Percentiles rank a stretch among this genome's conserved stretches.
Conservation (phyloP, 495 filamentous ascomycete genomes). For the Lasiosphaeria miniovina region DNA sequence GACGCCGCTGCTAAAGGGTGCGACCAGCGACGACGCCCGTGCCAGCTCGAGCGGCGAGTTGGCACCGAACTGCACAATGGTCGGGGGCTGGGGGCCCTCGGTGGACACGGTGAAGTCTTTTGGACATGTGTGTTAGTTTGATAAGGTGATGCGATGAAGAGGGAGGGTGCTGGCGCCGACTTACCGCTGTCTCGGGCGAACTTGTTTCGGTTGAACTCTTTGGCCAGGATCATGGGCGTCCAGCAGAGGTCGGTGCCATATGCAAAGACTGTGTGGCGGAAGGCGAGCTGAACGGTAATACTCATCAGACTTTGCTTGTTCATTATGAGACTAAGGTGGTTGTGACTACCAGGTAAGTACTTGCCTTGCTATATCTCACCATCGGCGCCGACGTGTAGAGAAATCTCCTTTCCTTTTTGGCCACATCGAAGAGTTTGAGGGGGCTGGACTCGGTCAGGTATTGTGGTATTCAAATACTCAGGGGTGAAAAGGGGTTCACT, state of each 20-base stretch:
- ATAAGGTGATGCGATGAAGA: background rate
- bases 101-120: constrained; percentile 39
- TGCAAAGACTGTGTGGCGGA: constrained; percentile 56
- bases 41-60: constrained; percentile 55
- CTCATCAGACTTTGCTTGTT: background rate
- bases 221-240: constrained; percentile 70
- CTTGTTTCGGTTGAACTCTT: constrained; percentile 62
- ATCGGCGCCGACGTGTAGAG: constrained; percentile 64
- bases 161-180: constrained; percentile 12
- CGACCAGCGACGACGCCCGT: constrained; percentile 56
- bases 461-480: background rate
- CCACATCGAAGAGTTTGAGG: constrained; percentile 55
- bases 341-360: background rate
- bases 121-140: constrained; percentile 4
- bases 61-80: constrained; percentile 62
- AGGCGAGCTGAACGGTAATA: constrained; percentile 48
- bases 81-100: constrained; percentile 48
- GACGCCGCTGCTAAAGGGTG: constrained; percentile 58
- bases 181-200: constrained; percentile 58
- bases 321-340: background rate
- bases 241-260: constrained; percentile 63
- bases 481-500: no score
- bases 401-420: constrained; percentile 48
- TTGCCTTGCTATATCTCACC: constrained; percentile 61
- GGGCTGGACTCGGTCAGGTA: constrained; percentile 40